Conservation (phyloP, 345 rosid genomes). For the Limnanthes douglasii region DNA sequence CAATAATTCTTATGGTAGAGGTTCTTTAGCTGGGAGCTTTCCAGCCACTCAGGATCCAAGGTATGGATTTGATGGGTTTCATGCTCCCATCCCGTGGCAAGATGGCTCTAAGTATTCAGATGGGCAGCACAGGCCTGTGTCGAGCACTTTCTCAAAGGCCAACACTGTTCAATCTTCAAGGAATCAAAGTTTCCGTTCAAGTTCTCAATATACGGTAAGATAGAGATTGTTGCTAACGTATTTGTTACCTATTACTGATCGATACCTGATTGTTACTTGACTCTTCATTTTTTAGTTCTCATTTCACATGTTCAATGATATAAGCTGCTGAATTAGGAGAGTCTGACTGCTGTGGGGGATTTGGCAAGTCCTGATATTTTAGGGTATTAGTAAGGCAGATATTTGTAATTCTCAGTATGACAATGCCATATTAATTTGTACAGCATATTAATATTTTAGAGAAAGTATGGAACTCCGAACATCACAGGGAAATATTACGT, state of each 20-base stretch:
- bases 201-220: conserved; percentile 43
- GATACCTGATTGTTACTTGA: background rate
- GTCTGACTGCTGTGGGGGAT: background rate
- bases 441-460: no score
- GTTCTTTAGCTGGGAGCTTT: conserved; percentile 27
- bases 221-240: no score
- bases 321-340: background rate
- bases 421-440: no score
- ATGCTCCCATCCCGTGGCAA: conserved; percentile 30
- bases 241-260: background rate
- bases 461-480: no score
- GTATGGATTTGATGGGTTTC: conserved; percentile 35
- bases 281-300: background rate
- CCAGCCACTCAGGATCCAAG: conserved; percentile 53
- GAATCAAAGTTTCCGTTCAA: conserved; percentile 43
- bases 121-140: conserved; percentile 35
- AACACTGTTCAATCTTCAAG: conserved; percentile 37
- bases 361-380: no score
- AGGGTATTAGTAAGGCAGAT: no score
- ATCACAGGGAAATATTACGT: no score
- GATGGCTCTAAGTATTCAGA: conserved; percentile 36
- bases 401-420: no score
- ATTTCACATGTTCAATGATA: background rate
- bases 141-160: conserved; percentile 33
- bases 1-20: conserved; percentile 43